Evolutionary conservation across 768 basidiomycete species (phyloP), one percentile per base, ranked within the genome.

Genomic region (Tylopilus sp.): DNA sequence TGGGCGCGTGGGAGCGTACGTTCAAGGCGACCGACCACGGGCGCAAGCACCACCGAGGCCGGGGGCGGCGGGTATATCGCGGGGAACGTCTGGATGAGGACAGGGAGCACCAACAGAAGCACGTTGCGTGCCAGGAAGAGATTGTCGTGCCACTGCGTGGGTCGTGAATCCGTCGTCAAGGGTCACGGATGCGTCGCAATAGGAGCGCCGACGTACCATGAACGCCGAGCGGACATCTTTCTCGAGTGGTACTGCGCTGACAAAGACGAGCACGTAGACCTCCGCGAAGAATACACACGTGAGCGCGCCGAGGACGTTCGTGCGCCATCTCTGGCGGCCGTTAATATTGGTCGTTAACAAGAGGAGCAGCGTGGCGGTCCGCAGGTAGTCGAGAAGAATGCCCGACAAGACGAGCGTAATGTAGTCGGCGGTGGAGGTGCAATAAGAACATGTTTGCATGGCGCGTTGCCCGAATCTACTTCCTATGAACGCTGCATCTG

Each of bases 401-500:
- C 71, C 68, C 1, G 85, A 79, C 22, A 86, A 61, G 7, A 79
- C 75, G 62, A 78, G 84, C 12, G 86, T 65, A 9, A 75, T 75
- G 62, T 79, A 88, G 51, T 89, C 86, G 23, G 76, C 65, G 45
- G 73, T 73, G 13, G 82, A 78, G 20, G 73, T 75, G 65, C 88
- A 90, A 62, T 83, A 80, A n/a, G 74, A 74, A 67, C 88, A 90
- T 8, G 74, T 76, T 40, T 81, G 72, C 15, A 90, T 66, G 5
- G 80, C 78, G 23, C 75, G 65, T 65, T 90, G 88, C 21, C 88
- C 88, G 53, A 88, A 86, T 50, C 88, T 87, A 48, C 22, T 30
- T 41, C 8, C 31, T 4, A 7, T 55, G 56, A 60, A 57, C 39
- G 8, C 13, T 21, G 3, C 6, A 2, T 25, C 17, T 42, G 8